A percentile compares a stretch with the other conserved stretches of the same genome.
These are phyloP conservation scores for Coprinopsis strossmayeri DNA, from an alignment of 768 basidiomycete genomes.

Conservation along the genomic window DNA sequence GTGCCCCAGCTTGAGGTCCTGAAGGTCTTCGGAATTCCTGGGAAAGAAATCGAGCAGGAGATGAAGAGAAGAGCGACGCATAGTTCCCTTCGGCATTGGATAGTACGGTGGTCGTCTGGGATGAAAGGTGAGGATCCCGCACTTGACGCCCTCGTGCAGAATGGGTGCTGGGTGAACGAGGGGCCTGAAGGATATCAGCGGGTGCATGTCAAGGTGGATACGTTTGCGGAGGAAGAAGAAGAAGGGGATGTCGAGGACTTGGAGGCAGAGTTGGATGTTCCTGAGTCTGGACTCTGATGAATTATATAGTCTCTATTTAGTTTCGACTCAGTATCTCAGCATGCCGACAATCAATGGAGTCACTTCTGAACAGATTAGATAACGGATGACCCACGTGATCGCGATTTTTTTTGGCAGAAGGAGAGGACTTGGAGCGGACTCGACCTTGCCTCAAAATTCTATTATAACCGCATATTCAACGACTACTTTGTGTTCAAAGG, in stretches of 20 bases:
- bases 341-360: too few species aligned
- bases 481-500: too few species aligned
- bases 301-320: background rate
- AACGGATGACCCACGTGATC: background rate
- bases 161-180: constrained; percentile 23
- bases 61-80: constrained; percentile 1
- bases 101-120: constrained; percentile 27
- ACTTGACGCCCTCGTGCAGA: constrained; percentile 31
- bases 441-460: background rate
- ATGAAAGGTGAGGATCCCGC: constrained; percentile 27
- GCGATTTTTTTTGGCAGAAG: background rate
- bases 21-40: constrained; percentile 23
- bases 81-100: constrained; percentile 19
- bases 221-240: constrained; percentile 23
- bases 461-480: too few species aligned
- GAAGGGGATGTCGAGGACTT: constrained; percentile 12
- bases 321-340: background rate
- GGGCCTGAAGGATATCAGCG: constrained; percentile 10
- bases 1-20: constrained; percentile 22
- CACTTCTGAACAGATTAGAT: background rate
- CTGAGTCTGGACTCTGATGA: background rate
- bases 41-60: constrained; percentile 15
- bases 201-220: constrained; percentile 21
- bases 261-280: constrained; percentile 1
- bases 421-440: too few species aligned